Evolutionary conservation across 345 rosid genomes (phyloP).

Genomic region (Bruguiera parviflora): DNA sequence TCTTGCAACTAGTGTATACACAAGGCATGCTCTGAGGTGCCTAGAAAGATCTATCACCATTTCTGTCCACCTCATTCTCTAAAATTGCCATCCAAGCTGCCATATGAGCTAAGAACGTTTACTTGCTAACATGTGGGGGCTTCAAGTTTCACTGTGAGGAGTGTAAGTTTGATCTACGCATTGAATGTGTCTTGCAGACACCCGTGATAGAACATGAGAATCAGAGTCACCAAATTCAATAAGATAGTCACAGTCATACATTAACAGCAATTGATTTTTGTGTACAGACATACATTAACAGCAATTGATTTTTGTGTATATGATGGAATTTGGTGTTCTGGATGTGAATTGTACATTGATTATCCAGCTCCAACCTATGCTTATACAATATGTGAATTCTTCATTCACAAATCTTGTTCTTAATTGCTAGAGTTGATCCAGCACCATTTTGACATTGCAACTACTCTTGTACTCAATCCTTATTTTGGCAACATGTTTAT

Average conservation of each 20-base stretch:
- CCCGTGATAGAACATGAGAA: neutral
- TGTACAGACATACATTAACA: neutral
- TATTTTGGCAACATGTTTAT: neutral
- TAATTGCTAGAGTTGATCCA: neutral
- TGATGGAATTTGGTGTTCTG: neutral
- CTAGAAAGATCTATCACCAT: neutral
- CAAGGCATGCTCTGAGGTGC: neutral
- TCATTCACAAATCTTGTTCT: neutral
- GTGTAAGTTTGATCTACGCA: neutral
- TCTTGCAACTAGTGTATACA: neutral
- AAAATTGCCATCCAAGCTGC: neutral
- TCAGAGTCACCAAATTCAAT: neutral
- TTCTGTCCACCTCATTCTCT: neutral
- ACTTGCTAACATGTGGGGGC: neutral
- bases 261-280: neutral
- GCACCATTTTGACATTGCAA: slow-evolving; percentile 1
- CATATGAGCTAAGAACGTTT: neutral
- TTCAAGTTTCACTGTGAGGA: neutral
- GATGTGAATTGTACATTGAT: neutral
- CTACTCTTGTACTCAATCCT: neutral
- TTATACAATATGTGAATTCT: neutral
- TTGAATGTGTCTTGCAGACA: neutral
- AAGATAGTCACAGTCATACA: neutral
- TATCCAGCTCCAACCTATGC: neutral
- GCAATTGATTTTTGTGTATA: neutral